Percentiles rank a stretch among this genome's conserved stretches.
phyloP scores from a whole-genome alignment of 768 basidiomycete genomes.

The Pleurotus tuber-regium region DNA sequence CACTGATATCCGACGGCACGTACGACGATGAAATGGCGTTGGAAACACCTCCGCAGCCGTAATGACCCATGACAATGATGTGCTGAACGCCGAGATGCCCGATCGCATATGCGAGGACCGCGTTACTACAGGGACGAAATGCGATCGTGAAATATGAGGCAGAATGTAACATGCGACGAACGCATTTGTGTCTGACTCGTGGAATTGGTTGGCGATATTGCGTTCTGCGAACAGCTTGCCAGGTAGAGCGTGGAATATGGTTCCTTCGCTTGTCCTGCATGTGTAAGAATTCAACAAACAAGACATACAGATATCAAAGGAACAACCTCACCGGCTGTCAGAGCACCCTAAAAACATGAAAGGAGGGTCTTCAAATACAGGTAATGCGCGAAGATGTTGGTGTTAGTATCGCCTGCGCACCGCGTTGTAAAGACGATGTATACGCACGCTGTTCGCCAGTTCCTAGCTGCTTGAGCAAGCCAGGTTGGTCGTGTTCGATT shows the following conservation, averaged over 20 bases:
- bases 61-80: conserved; percentile 37
- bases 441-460: not conserved
- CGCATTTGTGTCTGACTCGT: conserved; percentile 29
- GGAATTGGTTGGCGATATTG: conserved; percentile 36
- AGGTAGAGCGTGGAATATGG: conserved; percentile 31
- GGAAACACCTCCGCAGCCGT: conserved; percentile 34
- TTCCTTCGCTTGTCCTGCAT: conserved; percentile 19
- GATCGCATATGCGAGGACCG: conserved; percentile 33
- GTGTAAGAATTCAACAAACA: not conserved
- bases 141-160: not conserved
- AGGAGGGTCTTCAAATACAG: not conserved
- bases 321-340: conserved; percentile 2
- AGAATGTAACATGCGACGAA: conserved; percentile 22
- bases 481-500: conserved; percentile 1
- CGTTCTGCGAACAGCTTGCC: conserved; percentile 31
- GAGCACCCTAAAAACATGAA: conserved; percentile 11
- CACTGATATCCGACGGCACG: conserved; percentile 18
- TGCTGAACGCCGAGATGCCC: conserved; percentile 31
- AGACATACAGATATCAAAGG: not conserved
- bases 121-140: conserved; percentile 20
- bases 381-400: not conserved
- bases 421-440: not conserved
- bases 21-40: conserved; percentile 23
- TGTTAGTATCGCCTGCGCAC: not conserved
- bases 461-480: not conserved